phyloP scores from a whole-genome alignment of 768 basidiomycete genomes.

The Astraeus odoratus region DNA sequence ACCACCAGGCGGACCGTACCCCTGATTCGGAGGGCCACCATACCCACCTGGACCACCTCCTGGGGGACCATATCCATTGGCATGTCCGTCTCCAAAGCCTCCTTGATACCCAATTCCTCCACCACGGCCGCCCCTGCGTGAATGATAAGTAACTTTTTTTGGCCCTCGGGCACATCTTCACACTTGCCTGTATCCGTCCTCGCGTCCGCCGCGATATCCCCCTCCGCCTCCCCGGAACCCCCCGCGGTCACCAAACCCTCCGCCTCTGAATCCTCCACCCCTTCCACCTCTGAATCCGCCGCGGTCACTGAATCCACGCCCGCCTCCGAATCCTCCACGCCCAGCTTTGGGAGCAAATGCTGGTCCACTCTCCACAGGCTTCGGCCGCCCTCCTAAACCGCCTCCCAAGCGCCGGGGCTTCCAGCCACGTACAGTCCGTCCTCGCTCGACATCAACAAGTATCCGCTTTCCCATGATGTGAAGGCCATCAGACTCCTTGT shows the following conservation, averaged over 20 bases:
- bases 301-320: conserved; percentile 30
- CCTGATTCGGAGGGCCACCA: conserved; percentile 34
- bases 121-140: conserved; percentile 52
- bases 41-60: conserved; percentile 36
- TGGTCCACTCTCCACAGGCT: conserved; percentile 49
- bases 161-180: neutral
- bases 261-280: conserved; percentile 40
- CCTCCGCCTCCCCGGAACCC: conserved; percentile 36
- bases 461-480: conserved; percentile 95
- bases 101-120: conserved; percentile 69
- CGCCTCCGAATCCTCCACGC: conserved; percentile 43
- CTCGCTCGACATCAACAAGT: conserved; percentile 96
- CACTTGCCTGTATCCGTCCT: conserved; percentile 47
- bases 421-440: conserved; percentile 97
- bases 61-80: conserved; percentile 50
- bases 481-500: conserved; percentile 97
- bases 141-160: conserved; percentile 12
- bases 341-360: conserved; percentile 24
- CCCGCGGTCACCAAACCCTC: conserved; percentile 35
- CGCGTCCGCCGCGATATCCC: conserved; percentile 31
- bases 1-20: conserved; percentile 41
- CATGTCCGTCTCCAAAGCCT: conserved; percentile 45
- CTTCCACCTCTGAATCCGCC: conserved; percentile 37
- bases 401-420: conserved; percentile 94
- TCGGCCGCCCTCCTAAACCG: conserved; percentile 98